phyloP scores from a whole-genome alignment of 768 basidiomycete species.

The Tylopilus plumbeoviolaceoides region DNA sequence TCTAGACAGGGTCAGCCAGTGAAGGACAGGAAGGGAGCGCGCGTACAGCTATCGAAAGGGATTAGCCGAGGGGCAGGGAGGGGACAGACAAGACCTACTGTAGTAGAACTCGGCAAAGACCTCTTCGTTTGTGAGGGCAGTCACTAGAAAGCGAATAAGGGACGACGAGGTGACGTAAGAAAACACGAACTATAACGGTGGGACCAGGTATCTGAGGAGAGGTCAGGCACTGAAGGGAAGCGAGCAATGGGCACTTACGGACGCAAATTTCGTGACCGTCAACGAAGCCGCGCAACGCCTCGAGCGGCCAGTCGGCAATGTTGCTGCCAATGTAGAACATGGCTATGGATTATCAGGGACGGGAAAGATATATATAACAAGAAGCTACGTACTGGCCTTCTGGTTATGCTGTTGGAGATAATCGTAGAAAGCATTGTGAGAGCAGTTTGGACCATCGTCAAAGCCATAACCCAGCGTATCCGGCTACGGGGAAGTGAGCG shows the following conservation, averaged over 20 bases:
- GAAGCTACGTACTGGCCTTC: constrained; percentile 41
- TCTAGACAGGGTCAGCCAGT: constrained; percentile 21
- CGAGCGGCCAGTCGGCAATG: constrained; percentile 51
- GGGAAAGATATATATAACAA: neutral
- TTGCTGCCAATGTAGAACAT: constrained; percentile 64
- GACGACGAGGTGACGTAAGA: accelerated
- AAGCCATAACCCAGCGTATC: constrained; percentile 56
- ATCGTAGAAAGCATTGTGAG: constrained; percentile 60
- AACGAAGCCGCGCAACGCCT: constrained; percentile 47
- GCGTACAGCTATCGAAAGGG: constrained; percentile 23
- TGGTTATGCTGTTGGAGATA: constrained; percentile 49
- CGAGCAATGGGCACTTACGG: constrained; percentile 39
- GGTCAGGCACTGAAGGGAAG: neutral
- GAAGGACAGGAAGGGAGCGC: too few relatives aligned
- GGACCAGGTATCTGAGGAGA: constrained; percentile 28
- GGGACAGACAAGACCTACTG: constrained; percentile 35
- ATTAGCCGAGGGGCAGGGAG: neutral
- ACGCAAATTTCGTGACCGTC: constrained; percentile 62
- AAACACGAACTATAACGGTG: constrained; percentile 43
- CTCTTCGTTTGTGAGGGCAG: constrained; percentile 54
- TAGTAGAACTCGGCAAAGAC: constrained; percentile 81
- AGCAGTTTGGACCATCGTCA: constrained; percentile 64
- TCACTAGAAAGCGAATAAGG: constrained; percentile 38
- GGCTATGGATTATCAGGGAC: constrained; percentile 30
- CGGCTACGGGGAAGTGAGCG: constrained; percentile 30